These are phyloP conservation scores for Marvania coccoides DNA, from an alignment of 139 green algal genomes.

Conservation along the genomic window DNA sequence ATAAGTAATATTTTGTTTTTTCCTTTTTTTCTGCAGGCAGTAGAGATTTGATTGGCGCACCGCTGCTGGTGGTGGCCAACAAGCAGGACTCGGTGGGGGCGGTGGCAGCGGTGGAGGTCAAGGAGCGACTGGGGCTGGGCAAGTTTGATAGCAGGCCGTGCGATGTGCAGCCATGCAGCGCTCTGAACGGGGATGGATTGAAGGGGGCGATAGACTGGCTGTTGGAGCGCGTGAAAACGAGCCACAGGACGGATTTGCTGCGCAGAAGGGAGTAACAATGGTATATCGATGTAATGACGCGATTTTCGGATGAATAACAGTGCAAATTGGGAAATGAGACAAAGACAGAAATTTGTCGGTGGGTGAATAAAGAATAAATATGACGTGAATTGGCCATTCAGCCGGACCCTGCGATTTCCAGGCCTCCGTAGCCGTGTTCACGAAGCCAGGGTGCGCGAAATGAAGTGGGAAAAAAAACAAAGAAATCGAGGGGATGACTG, in stretches of 20 bases:
- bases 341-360: too few species aligned
- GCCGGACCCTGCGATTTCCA: too few species aligned
- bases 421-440: too few species aligned
- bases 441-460: too few species aligned
- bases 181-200: conserved; percentile 65
- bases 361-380: too few species aligned
- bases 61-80: conserved; percentile 88
- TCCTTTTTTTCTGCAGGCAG: conserved; percentile 7
- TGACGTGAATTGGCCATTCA: too few species aligned
- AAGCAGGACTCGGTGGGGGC: conserved; percentile 72
- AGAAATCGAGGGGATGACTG: too few species aligned
- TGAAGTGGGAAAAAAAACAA: too few species aligned
- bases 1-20: too few species aligned
- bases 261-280: conserved; percentile 6
- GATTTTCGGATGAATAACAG: too few species aligned
- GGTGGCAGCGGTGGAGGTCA: conserved; percentile 32
- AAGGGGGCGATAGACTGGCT: conserved; percentile 78
- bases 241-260: conserved; percentile 32
- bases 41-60: conserved; percentile 68
- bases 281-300: too few species aligned
- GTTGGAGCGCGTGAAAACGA: conserved; percentile 61
- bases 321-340: too few species aligned
- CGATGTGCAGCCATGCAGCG: conserved; percentile 57
- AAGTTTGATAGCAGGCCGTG: conserved; percentile 26
- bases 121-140: conserved; percentile 45